These are phyloP conservation scores for Amphicarpaea edgeworthii DNA, from an alignment of 306 rosid species.

Conservation along the genomic window DNA sequence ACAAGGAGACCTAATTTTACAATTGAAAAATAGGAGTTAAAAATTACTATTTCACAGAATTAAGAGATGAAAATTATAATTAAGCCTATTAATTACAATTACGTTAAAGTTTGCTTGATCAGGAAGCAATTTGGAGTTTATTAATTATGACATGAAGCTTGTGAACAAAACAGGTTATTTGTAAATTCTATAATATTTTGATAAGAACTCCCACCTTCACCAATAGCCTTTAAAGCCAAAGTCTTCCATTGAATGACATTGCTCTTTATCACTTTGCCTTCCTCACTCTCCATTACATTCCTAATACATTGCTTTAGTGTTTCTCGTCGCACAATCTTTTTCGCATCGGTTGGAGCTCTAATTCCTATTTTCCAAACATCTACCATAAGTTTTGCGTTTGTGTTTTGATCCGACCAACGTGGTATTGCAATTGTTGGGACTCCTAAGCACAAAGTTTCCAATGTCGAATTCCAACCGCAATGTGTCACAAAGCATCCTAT, in stretches of 20 bases:
- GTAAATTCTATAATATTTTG: neutral
- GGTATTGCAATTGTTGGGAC: neutral
- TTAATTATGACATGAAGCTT: neutral
- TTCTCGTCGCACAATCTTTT: slow-evolving; percentile 1
- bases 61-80: no score
- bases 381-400: slow-evolving; percentile 2
- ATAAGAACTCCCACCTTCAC: slow-evolving; percentile 9
- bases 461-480: slow-evolving; percentile 35
- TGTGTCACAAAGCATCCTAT: slow-evolving; percentile 37
- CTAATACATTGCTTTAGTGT: neutral
- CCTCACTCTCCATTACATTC: neutral
- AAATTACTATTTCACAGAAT: no score
- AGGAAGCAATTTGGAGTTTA: neutral
- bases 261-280: neutral
- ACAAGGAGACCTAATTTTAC: no score
- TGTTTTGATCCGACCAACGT: neutral
- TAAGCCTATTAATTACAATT: no score
- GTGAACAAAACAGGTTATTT: neutral
- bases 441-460: slow-evolving; percentile 25
- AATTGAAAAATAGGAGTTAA: no score
- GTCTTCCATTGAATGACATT: slow-evolving; percentile 3
- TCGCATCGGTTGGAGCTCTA: neutral
- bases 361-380: slow-evolving; percentile 34
- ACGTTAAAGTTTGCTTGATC: no score
- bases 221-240: neutral